phyloP scores from a whole-genome alignment of 1,284 basidiomycete species.

The Melampsora americana region DNA sequence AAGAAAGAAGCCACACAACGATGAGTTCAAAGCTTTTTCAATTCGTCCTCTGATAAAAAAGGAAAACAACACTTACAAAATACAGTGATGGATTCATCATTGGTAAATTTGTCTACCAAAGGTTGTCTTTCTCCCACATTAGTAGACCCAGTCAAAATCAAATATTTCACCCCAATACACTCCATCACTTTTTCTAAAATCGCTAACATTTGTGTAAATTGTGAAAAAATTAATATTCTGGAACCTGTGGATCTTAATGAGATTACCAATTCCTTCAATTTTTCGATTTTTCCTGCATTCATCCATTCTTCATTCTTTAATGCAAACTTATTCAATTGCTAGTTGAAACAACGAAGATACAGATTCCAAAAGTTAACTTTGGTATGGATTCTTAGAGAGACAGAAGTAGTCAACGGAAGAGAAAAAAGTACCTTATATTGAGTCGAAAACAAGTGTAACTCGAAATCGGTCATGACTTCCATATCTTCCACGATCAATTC shows the following conservation, averaged over 20 bases:
- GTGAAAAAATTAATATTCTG: slow-evolving; percentile 24
- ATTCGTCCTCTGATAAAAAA: too few relatives aligned
- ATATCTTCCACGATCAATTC: slow-evolving; percentile 63
- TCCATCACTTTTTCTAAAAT: slow-evolving; percentile 84
- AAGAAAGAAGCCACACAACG: background rate
- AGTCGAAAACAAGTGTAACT: slow-evolving; percentile 75
- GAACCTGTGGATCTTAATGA: slow-evolving; percentile 60
- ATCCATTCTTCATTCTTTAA: slow-evolving; percentile 74
- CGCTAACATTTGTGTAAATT: slow-evolving; percentile 93
- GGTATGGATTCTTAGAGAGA: slow-evolving; percentile 1
- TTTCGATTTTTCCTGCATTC: slow-evolving; percentile 82
- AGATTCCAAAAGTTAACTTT: too few relatives aligned
- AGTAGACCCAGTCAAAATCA: slow-evolving; percentile 89
- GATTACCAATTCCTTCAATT: slow-evolving; percentile 69
- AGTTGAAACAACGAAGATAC: background rate
- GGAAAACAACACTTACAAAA: slow-evolving; percentile 60
- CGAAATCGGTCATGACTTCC: slow-evolving; percentile 87
- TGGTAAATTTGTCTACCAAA: slow-evolving; percentile 91
- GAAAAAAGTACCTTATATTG: slow-evolving; percentile 70
- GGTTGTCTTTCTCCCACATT: slow-evolving; percentile 89
- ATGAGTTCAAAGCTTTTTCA: background rate
- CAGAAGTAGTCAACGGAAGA: slow-evolving; percentile 42
- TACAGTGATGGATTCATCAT: slow-evolving; percentile 81
- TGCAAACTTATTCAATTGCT: slow-evolving; percentile 68
- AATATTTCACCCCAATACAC: slow-evolving; percentile 70